phyloP scores from a whole-genome alignment of 2,329 filamentous ascomycete species.

The Tolypocladium cylindrosporum region DNA sequence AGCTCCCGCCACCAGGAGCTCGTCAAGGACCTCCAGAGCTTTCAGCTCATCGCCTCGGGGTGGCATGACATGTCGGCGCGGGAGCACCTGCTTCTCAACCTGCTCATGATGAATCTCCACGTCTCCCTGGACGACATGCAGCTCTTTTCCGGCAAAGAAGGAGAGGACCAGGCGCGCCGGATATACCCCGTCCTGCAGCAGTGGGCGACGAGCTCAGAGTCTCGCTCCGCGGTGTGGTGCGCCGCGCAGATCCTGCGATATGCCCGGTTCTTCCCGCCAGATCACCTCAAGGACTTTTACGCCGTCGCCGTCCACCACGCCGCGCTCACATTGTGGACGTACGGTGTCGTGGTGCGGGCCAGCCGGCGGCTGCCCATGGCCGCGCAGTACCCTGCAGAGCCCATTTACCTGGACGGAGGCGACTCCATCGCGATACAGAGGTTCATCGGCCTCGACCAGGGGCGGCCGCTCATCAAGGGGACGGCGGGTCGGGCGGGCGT shows the following conservation, averaged over 20 bases:
- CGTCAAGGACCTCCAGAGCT: constrained; percentile 42
- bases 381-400: constrained; percentile 22
- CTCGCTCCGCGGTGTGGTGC: constrained; percentile 54
- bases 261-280: constrained; percentile 42
- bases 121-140: constrained; percentile 56
- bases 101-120: constrained; percentile 54
- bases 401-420: constrained; percentile 45
- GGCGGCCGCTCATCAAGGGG: constrained; percentile 38
- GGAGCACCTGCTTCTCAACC: constrained; percentile 37
- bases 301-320: constrained; percentile 62
- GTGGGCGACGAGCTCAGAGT: constrained; percentile 45
- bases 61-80: constrained; percentile 34
- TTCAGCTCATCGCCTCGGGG: constrained; percentile 30
- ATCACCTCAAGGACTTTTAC: constrained; percentile 53
- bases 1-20: constrained; percentile 53
- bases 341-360: constrained; percentile 47
- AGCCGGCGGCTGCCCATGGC: constrained; percentile 18
- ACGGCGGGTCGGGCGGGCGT: constrained; percentile 16
- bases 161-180: constrained; percentile 52
- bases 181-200: constrained; percentile 48
- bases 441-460: constrained; percentile 48
- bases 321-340: constrained; percentile 58
- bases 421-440: constrained; percentile 42
- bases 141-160: constrained; percentile 57
- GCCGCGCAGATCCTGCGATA: constrained; percentile 57